These are phyloP conservation scores for Nakaseomyces sp. DNA, from an alignment of 1,139 yeast genomes.

Conservation along the genomic window DNA sequence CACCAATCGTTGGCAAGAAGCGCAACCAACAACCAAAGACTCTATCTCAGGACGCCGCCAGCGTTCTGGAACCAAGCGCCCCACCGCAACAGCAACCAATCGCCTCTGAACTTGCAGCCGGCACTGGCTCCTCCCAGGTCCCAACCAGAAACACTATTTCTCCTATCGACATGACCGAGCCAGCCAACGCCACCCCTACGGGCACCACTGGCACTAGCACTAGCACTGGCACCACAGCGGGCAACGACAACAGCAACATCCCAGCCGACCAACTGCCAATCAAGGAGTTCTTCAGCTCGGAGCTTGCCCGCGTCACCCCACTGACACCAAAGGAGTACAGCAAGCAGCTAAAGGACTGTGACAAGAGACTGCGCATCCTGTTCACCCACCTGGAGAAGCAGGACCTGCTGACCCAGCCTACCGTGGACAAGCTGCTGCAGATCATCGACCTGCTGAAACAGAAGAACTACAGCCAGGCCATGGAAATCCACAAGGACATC, in stretches of 20 bases:
- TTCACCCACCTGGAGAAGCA: constrained; percentile 74
- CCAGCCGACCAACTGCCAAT: constrained; percentile 53
- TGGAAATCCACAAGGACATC: constrained; percentile 47
- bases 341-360: constrained; percentile 74
- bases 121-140: constrained; percentile 5
- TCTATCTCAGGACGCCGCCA: constrained; percentile 13
- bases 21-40: constrained; percentile 8
- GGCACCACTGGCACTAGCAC: not conserved
- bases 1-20: constrained; percentile 19
- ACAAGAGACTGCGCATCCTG: constrained; percentile 66
- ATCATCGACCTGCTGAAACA: constrained; percentile 44
- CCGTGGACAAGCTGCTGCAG: constrained; percentile 45
- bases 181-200: constrained; percentile 38
- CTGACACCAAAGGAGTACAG: constrained; percentile 64
- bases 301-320: constrained; percentile 59
- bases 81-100: constrained; percentile 10
- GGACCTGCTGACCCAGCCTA: constrained; percentile 52
- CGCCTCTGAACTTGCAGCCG: constrained; percentile 9
- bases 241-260: too few relatives aligned
- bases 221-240: constrained; percentile 20
- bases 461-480: constrained; percentile 54
- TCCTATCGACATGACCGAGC: constrained; percentile 8
- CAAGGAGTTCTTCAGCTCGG: constrained; percentile 44
- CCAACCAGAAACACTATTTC: constrained; percentile 5
- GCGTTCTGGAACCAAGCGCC: constrained; percentile 19